Conservation (phyloP, 495 filamentous ascomycete genomes). For the Annulohypoxylon moriforme region DNA sequence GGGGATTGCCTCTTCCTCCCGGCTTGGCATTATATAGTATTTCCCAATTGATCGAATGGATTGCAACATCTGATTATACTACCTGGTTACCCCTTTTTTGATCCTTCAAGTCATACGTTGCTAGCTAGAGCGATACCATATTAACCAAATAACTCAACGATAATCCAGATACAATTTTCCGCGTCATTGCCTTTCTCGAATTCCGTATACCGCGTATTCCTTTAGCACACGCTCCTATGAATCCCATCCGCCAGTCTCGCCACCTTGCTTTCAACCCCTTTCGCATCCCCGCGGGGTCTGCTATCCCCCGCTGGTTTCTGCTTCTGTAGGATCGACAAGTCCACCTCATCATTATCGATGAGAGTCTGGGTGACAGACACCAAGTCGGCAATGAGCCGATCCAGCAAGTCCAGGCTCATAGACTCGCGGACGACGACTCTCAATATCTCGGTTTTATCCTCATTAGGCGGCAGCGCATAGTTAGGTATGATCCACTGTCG, state of each 20-base stretch:
- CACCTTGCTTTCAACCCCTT: conserved; percentile 25
- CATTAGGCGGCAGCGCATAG: conserved; percentile 74
- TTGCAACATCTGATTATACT: not conserved
- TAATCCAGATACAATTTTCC: not conserved
- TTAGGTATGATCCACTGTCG: conserved; percentile 83
- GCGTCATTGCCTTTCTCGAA: not conserved
- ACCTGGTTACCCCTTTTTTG: not conserved
- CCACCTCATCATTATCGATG: conserved; percentile 63
- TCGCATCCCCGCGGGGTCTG: conserved; percentile 11
- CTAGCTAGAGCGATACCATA: not conserved
- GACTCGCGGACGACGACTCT: conserved; percentile 75
- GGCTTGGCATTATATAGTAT: conserved; percentile 12
- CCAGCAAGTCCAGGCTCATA: conserved; percentile 75
- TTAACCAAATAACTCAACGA: not conserved
- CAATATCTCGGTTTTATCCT: conserved; percentile 73
- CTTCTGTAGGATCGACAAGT: conserved; percentile 56
- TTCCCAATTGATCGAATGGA: not conserved
- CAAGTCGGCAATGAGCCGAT: conserved; percentile 68
- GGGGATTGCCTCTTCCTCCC: not conserved
- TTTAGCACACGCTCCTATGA: conserved; percentile 67
- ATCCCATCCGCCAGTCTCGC: conserved; percentile 67
- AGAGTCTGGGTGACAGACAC: conserved; percentile 67
- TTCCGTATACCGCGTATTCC: conserved; percentile 4
- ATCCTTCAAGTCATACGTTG: not conserved
- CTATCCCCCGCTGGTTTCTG: conserved; percentile 48